Conservation (phyloP, 1,284 basidiomycete genomes). For the Rhodotorula sp. region DNA sequence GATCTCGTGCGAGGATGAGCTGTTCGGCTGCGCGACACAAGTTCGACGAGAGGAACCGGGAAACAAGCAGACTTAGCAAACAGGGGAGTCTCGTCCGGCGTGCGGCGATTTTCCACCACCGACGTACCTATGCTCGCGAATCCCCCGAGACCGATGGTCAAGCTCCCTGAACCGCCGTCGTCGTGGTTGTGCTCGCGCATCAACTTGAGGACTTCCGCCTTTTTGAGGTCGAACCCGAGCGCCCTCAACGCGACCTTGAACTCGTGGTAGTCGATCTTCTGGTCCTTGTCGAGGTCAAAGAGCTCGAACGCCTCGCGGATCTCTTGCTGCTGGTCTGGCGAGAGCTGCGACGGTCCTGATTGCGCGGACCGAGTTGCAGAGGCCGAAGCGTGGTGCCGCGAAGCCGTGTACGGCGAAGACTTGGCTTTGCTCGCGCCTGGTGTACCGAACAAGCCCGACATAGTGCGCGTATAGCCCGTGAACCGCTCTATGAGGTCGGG, state of each 20-base stretch:
- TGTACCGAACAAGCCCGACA: slow-evolving; percentile 14
- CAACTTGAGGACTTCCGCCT: slow-evolving; percentile 94
- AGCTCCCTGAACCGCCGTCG: slow-evolving; percentile 11
- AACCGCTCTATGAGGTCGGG: background rate
- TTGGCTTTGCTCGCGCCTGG: slow-evolving; percentile 1
- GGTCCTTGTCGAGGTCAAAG: slow-evolving; percentile 97
- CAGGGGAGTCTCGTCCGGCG: background rate
- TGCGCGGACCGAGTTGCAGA: slow-evolving; percentile 5
- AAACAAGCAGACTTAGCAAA: background rate
- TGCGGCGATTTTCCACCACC: no score
- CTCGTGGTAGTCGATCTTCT: slow-evolving; percentile 87
- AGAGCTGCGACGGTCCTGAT: slow-evolving; percentile 20
- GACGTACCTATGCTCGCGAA: slow-evolving; percentile 19
- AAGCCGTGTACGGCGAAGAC: slow-evolving; percentile 3
- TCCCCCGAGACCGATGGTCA: slow-evolving; percentile 8
- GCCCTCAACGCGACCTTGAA: slow-evolving; percentile 98
- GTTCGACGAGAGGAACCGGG: background rate
- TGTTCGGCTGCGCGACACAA: slow-evolving; percentile 71
- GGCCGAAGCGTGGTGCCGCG: slow-evolving; percentile 14
- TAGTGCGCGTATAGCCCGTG: background rate
- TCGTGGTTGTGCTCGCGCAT: slow-evolving; percentile 61
- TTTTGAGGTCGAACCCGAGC: slow-evolving; percentile 95
- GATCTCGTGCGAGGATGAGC: slow-evolving; percentile 86
- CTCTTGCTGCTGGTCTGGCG: slow-evolving; percentile 54
- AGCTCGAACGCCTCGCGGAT: slow-evolving; percentile 99